Evolutionary conservation across 805 yeast species (phyloP).

Genomic region (Maudiozyma turicensis): DNA sequence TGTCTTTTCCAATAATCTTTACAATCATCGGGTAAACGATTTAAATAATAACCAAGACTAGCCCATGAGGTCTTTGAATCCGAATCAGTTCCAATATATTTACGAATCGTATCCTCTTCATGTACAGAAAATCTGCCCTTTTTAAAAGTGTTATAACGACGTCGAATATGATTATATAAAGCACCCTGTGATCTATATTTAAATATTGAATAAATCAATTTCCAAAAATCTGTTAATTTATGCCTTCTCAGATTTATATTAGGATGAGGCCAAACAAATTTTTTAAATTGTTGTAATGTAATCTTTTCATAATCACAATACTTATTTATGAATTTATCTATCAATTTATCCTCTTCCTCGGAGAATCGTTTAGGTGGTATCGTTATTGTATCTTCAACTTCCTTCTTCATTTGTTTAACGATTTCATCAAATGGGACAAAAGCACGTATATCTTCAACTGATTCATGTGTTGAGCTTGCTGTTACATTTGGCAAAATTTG

Average conservation of each 20-base stretch:
- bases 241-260: background rate
- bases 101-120: slow-evolving; percentile 57
- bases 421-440: too few species aligned
- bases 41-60: slow-evolving; percentile 52
- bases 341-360: background rate
- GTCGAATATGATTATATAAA: slow-evolving; percentile 76
- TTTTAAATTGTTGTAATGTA: background rate
- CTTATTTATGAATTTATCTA: background rate
- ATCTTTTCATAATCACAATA: background rate
- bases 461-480: too few species aligned
- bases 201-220: slow-evolving; percentile 54
- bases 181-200: slow-evolving; percentile 78
- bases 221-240: slow-evolving; percentile 83
- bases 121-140: slow-evolving; percentile 76
- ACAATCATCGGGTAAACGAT: slow-evolving; percentile 93
- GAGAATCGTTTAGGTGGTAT: background rate
- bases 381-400: background rate
- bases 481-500: slow-evolving; percentile 11
- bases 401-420: background rate
- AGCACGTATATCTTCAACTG: too few species aligned
- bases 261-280: background rate
- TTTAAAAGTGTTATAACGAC: slow-evolving; percentile 73
- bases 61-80: slow-evolving; percentile 39
- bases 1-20: slow-evolving; percentile 90
- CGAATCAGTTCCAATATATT: slow-evolving; percentile 60